Conservation (phyloP, 1,284 basidiomycete genomes). For the Neonothopanus nambi region DNA sequence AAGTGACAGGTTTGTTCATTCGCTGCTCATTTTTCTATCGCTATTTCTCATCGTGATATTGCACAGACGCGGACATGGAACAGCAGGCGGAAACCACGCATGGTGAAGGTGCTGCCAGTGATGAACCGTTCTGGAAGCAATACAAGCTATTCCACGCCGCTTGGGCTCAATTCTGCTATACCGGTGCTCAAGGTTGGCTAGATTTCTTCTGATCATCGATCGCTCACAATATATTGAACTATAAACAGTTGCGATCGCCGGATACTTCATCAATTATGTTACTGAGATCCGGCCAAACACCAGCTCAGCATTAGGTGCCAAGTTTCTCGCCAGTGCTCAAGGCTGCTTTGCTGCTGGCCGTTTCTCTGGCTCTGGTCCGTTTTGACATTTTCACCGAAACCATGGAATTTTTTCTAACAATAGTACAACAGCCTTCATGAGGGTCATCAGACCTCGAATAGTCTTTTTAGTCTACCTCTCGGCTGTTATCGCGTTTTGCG, state of each 20-base stretch:
- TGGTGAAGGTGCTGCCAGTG: conserved; percentile 22
- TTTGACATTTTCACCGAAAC: not conserved
- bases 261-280: conserved; percentile 36
- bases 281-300: conserved; percentile 29
- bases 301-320: conserved; percentile 25
- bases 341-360: conserved; percentile 34
- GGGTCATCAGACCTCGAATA: conserved; percentile 28
- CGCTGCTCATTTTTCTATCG: not conserved
- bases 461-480: conserved; percentile 31
- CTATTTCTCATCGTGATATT: not conserved
- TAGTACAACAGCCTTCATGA: conserved; percentile 27
- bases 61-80: conserved; percentile 34
- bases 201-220: not conserved
- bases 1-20: conserved; percentile 30
- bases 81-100: conserved; percentile 35
- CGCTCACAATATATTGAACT: not conserved
- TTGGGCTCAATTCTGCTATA: conserved; percentile 35
- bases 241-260: conserved; percentile 30
- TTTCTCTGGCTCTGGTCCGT: conserved; percentile 31
- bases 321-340: conserved; percentile 34
- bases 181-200: conserved; percentile 32
- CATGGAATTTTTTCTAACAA: not conserved
- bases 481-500: conserved; percentile 28
- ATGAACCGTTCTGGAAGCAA: conserved; percentile 31
- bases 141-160: conserved; percentile 33